Evolutionary conservation across 768 basidiomycete genomes (phyloP).

Genomic region (Pleurotus ostreatus): DNA sequence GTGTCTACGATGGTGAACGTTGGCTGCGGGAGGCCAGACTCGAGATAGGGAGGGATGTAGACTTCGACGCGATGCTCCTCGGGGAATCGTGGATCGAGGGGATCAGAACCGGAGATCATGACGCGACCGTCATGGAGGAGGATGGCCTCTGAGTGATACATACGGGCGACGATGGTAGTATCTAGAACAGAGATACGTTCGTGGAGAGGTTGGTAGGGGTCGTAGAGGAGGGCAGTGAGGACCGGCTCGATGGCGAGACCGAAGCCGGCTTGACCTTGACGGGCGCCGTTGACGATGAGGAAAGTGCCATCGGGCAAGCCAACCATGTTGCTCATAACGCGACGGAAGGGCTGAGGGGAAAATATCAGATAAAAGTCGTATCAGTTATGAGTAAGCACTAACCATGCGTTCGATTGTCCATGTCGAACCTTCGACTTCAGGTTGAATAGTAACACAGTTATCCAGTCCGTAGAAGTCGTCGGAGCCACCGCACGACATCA

Average conservation of each 20-base stretch:
- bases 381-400: slow-evolving; percentile 14
- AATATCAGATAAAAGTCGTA: background rate
- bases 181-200: slow-evolving; percentile 65
- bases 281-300: slow-evolving; percentile 74
- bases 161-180: slow-evolving; percentile 65
- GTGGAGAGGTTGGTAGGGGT: slow-evolving; percentile 54
- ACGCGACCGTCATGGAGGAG: slow-evolving; percentile 74
- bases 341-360: slow-evolving; percentile 50
- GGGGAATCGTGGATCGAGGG: slow-evolving; percentile 3
- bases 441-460: slow-evolving; percentile 68
- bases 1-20: slow-evolving; percentile 49
- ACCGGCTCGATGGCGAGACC: slow-evolving; percentile 66
- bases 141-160: slow-evolving; percentile 77
- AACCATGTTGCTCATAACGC: slow-evolving; percentile 72
- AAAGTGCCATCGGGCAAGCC: slow-evolving; percentile 72
- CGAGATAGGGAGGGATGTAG: slow-evolving; percentile 87
- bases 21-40: slow-evolving; percentile 57
- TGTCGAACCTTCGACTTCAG: slow-evolving; percentile 54
- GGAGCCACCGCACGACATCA: slow-evolving; percentile 80
- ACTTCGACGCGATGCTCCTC: slow-evolving; percentile 24
- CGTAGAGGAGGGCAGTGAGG: slow-evolving; percentile 62
- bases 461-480: slow-evolving; percentile 52
- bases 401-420: slow-evolving; percentile 84
- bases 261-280: slow-evolving; percentile 68
- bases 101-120: slow-evolving; percentile 55